Percentiles rank a stretch among this genome's conserved stretches.
phyloP scores from a whole-genome alignment of 1,284 basidiomycete genomes.

The Omphalotus olearius region DNA sequence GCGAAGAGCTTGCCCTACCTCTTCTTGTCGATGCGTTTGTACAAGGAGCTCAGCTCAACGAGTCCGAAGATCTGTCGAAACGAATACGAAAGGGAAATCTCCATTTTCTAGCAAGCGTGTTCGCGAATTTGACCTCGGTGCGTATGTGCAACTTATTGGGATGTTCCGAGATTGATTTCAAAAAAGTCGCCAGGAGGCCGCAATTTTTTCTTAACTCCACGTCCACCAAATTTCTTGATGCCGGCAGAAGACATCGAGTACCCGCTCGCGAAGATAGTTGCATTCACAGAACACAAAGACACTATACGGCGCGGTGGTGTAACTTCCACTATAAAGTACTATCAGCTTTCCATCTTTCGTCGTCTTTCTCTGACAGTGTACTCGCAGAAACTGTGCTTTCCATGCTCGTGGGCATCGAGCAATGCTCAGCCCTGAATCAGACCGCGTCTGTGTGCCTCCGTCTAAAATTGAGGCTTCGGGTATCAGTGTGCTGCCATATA shows the following conservation, averaged over 20 bases:
- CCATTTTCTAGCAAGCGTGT: slow-evolving; percentile 89
- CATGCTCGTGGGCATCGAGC: slow-evolving; percentile 63
- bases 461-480: slow-evolving; percentile 65
- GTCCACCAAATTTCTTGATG: slow-evolving; percentile 37
- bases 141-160: slow-evolving; percentile 22
- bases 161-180: background rate
- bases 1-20: slow-evolving; percentile 63
- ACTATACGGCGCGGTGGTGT: slow-evolving; percentile 84
- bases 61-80: slow-evolving; percentile 40
- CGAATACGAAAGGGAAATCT: slow-evolving; percentile 69
- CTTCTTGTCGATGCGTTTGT: slow-evolving; percentile 85
- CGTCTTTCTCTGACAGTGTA: slow-evolving; percentile 6
- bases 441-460: slow-evolving; percentile 45
- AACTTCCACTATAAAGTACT: slow-evolving; percentile 81
- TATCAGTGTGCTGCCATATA: slow-evolving; percentile 77
- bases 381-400: slow-evolving; percentile 76
- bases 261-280: slow-evolving; percentile 75
- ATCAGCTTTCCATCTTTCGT: slow-evolving; percentile 6
- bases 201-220: slow-evolving; percentile 66
- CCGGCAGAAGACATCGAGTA: slow-evolving; percentile 55
- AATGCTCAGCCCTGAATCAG: slow-evolving; percentile 59
- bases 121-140: slow-evolving; percentile 85
- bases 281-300: slow-evolving; percentile 87
- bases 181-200: slow-evolving; percentile 63
- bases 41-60: slow-evolving; percentile 57